These are phyloP conservation scores for Mucor mucedo DNA, from an alignment of 371 early-diverging fungal species.

Conservation along the genomic window DNA sequence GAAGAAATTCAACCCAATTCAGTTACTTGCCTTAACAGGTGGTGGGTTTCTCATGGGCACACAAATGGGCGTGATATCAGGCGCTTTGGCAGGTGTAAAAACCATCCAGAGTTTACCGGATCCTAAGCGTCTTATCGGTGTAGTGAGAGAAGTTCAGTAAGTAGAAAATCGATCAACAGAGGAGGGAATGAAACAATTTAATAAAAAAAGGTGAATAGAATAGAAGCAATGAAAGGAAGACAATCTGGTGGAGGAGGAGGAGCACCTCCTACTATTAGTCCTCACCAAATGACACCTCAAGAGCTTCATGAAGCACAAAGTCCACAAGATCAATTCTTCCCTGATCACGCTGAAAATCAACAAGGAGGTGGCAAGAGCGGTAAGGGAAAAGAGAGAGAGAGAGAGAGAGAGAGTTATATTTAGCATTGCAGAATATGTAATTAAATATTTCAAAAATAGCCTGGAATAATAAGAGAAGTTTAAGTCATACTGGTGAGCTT, in stretches of 20 bases:
- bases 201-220: slow-evolving; percentile 3
- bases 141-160: slow-evolving; percentile 53
- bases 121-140: slow-evolving; percentile 44
- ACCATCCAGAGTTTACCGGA: slow-evolving; percentile 47
- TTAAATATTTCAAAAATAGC: slow-evolving; percentile 6
- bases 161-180: slow-evolving; percentile 5
- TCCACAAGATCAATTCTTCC: slow-evolving; percentile 15
- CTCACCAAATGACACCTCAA: slow-evolving; percentile 11
- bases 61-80: slow-evolving; percentile 54
- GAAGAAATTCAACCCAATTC: slow-evolving; percentile 42
- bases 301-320: slow-evolving; percentile 15
- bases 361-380: slow-evolving; percentile 2
- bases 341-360: slow-evolving; percentile 15
- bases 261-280: slow-evolving; percentile 3
- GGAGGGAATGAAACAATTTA: not conserved
- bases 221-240: slow-evolving; percentile 26
- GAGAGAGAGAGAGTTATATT: not conserved
- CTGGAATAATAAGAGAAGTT: slow-evolving; percentile 11
- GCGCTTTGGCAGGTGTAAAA: slow-evolving; percentile 46
- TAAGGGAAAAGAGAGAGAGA: not conserved
- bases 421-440: not conserved
- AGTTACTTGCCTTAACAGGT: slow-evolving; percentile 37
- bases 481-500: not conserved
- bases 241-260: not conserved
- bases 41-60: slow-evolving; percentile 53